Percentiles rank a stretch among this genome's conserved stretches.
These are phyloP conservation scores for Stephanodiscus triporus DNA, from an alignment of 108 stramenopile genomes.

Conservation along the genomic window DNA sequence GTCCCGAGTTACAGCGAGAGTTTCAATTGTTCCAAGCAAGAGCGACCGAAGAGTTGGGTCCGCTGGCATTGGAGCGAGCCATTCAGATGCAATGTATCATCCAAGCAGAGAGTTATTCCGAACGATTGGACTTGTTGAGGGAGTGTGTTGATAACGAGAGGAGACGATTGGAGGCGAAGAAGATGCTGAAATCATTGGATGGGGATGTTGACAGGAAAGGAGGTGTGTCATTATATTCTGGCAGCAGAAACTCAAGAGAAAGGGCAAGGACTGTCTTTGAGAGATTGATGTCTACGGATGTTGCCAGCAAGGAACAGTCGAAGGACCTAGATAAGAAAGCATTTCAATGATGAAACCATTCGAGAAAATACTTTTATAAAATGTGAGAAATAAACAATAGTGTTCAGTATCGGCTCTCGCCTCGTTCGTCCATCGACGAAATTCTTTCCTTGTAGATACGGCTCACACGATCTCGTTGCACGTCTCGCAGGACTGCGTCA, in stretches of 20 bases:
- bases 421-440: no score
- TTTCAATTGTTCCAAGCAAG: constrained; percentile 40
- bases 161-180: constrained; percentile 42
- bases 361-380: no score
- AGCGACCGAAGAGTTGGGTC: constrained; percentile 41
- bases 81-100: constrained; percentile 49
- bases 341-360: constrained; percentile 17
- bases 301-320: neutral
- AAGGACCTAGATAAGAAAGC: constrained; percentile 17
- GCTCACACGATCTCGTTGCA: no score
- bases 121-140: constrained; percentile 33
- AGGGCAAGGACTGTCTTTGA: constrained; percentile 37
- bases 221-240: neutral
- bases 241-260: constrained; percentile 18
- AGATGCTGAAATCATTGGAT: constrained; percentile 30
- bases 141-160: constrained; percentile 46
- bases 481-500: no score
- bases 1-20: constrained; percentile 43
- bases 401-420: no score
- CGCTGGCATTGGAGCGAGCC: constrained; percentile 39
- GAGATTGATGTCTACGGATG: constrained; percentile 23
- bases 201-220: constrained; percentile 10
- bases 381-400: no score
- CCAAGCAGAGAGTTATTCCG: constrained; percentile 33
- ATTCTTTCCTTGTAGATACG: no score